Percentiles rank a stretch among this genome's conserved stretches.
Conservation (phyloP, 805 yeast species). For the Yarrowia hollandica region DNA sequence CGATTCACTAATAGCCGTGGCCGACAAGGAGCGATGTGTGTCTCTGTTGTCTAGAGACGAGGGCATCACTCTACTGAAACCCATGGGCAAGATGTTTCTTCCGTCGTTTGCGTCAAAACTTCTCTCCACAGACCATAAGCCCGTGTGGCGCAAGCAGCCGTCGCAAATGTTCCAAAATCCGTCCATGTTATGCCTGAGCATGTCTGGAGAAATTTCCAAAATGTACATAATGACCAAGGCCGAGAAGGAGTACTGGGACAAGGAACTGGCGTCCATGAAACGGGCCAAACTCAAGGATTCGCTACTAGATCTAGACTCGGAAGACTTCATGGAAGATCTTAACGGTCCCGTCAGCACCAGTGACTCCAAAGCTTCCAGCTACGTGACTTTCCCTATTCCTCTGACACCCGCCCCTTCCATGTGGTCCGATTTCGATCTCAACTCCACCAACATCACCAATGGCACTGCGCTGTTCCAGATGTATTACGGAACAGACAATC, state of each 20-base stretch:
- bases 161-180: not conserved
- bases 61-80: not conserved
- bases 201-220: slow-evolving; percentile 14
- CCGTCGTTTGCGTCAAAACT: slow-evolving; percentile 12
- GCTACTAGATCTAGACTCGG: not conserved
- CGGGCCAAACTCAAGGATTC: not conserved
- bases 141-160: slow-evolving; percentile 22
- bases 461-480: slow-evolving; percentile 5
- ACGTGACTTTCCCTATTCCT: slow-evolving; percentile 4
- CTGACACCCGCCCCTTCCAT: not conserved
- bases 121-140: not conserved
- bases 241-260: slow-evolving; percentile 1
- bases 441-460: slow-evolving; percentile 6
- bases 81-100: slow-evolving; percentile 16
- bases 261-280: slow-evolving; percentile 2
- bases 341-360: not conserved
- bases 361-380: not conserved
- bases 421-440: slow-evolving; percentile 16
- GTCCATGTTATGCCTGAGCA: slow-evolving; percentile 7
- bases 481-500: not conserved
- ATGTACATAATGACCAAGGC: slow-evolving; percentile 13
- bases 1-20: not conserved
- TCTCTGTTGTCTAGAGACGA: slow-evolving; percentile 1
- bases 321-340: not conserved
- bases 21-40: slow-evolving; percentile 25